Evolutionary conservation across 2,329 filamentous ascomycete genomes (phyloP).

Genomic region (Fusarium sp.): DNA sequence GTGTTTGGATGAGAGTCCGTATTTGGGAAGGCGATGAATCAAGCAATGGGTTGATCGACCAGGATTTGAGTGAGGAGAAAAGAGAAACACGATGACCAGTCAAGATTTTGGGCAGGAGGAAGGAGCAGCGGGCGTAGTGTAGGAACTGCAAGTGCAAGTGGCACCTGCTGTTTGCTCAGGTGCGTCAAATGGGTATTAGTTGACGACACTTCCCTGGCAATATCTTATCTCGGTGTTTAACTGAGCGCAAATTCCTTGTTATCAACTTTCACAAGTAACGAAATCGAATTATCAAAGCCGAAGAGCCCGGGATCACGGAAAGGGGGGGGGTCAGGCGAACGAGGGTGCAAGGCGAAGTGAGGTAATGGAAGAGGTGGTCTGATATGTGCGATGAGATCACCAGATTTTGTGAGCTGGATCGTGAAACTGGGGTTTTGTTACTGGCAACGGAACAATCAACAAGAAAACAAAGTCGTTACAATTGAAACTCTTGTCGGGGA

Average conservation of each 20-base stretch:
- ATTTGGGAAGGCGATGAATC: constrained; percentile 10
- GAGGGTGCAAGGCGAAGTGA: constrained; percentile 17
- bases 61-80: constrained; percentile 21
- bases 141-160: constrained; percentile 15
- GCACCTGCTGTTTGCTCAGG: constrained; percentile 26
- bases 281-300: constrained; percentile 35
- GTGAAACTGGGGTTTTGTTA: background rate
- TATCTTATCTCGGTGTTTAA: constrained; percentile 14
- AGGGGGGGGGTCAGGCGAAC: constrained; percentile 21
- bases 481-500: background rate
- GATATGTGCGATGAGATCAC: constrained; percentile 46
- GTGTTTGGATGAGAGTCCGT: constrained; percentile 39
- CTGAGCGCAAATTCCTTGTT: constrained; percentile 6
- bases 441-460: background rate
- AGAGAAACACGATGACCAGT: constrained; percentile 13
- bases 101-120: constrained; percentile 1
- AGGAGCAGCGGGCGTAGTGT: constrained; percentile 22
- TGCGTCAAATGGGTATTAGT: constrained; percentile 16
- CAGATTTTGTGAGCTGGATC: constrained; percentile 17
- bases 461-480: background rate
- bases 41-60: background rate
- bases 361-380: constrained; percentile 43
- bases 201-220: constrained; percentile 1
- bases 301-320: constrained; percentile 13
- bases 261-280: constrained; percentile 20